These are phyloP conservation scores for Penicillium subrubescens DNA, from an alignment of 495 filamentous ascomycete species.

Conservation along the genomic window DNA sequence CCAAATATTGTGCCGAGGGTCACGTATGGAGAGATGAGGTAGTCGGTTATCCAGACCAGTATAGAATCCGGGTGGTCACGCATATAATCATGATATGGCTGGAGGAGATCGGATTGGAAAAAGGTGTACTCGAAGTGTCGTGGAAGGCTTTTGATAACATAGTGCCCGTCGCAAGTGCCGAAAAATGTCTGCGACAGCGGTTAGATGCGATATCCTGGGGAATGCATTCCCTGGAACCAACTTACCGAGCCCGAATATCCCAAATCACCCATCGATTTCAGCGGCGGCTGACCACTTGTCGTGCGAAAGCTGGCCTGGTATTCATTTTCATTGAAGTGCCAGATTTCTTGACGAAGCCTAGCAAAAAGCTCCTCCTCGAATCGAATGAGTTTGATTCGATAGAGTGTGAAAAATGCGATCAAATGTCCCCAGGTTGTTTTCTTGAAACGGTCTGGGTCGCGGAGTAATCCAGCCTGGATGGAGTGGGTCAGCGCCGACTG, in stretches of 20 bases:
- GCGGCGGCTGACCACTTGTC: conserved; percentile 29
- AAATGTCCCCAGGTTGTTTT: conserved; percentile 30
- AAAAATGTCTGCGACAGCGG: conserved; percentile 60
- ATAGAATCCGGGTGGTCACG: conserved; percentile 54
- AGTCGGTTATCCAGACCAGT: conserved; percentile 69
- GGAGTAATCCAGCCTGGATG: conserved; percentile 37
- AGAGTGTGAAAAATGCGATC: conserved; percentile 41
- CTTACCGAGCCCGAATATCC: conserved; percentile 62
- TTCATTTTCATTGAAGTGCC: conserved; percentile 55
- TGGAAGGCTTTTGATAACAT: conserved; percentile 67
- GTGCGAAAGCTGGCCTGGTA: conserved; percentile 56
- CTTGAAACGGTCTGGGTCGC: conserved; percentile 31
- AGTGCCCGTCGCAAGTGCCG: conserved; percentile 58
- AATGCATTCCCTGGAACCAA: not conserved
- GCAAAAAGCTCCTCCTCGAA: conserved; percentile 31
- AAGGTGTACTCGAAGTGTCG: conserved; percentile 68
- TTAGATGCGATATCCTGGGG: not conserved
- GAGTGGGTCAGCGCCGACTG: conserved; percentile 36
- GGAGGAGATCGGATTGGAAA: conserved; percentile 63
- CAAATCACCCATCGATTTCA: conserved; percentile 56
- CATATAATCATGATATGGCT: conserved; percentile 64
- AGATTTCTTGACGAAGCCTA: conserved; percentile 41
- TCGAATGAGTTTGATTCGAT: conserved; percentile 37
- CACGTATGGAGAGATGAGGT: conserved; percentile 53
- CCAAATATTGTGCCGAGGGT: conserved; percentile 58